Base-by-base conservation (phyloP, 306 rosid species). In the Sindora glabra region DNA sequence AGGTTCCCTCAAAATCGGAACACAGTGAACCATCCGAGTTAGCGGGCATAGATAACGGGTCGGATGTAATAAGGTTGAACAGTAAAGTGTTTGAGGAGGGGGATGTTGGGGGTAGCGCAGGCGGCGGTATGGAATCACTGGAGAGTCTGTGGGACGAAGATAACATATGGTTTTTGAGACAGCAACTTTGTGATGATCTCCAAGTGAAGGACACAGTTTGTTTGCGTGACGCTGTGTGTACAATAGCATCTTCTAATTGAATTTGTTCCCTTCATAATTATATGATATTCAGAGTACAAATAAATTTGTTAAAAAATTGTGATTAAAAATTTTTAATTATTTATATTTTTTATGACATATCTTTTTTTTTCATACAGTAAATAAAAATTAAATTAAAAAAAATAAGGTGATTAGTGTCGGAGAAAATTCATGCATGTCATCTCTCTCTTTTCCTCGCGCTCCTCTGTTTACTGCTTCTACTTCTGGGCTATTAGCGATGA, bases 111-210 rank as follows among this genome's bases (percentile, higher is more conserved):
- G 46, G 38, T 5, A 40, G 19, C 34, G 50, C 41, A 24, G 70
- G 56, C 54, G 76, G 70, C 34, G 83, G 75, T n/a, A n/a, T n/a
- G 23, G 88, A 70, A 47, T 34, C 71, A 5, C 64, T 72, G 51
- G 82, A 80, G 26, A 51, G 62, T 34, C 53, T 77, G 59, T 89
- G 94, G 94, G 70, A 64, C 22, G 87, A 80, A 23, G 87, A 88
- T 42, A 78, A 68, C 40, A 57, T 70, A 50, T 74, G 82, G 75
- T 79, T 88, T 62, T 32, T 79, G 54, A 79, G 71, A 1, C 86
- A 79, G 23, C 83, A 77, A 50, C 80, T 82, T 50, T 67, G 45
- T 48, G 67, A 62, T 26, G 73, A 53, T 4, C n/a, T 56, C 8
- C 47, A 41, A 63, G 10, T 33, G 8, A 40, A 6, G 36, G 56